Evolutionary conservation across 2,329 filamentous ascomycete genomes (phyloP), one percentile per base, ranked within the genome.

Genomic region (Saccharata proteae): DNA sequence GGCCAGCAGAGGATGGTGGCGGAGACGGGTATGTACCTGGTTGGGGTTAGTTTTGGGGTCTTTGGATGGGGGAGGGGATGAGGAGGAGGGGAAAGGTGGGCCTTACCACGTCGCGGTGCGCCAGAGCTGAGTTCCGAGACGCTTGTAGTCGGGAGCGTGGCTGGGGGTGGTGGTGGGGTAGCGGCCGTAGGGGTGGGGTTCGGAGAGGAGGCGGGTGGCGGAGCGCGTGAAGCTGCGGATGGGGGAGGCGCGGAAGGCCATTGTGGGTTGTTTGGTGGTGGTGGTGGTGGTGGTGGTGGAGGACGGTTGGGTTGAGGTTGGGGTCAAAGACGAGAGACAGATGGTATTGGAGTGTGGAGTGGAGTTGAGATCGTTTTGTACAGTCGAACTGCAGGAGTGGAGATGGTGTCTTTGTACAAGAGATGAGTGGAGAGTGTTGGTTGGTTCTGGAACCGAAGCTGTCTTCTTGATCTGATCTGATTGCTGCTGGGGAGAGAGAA

Each of bases 161-260:
- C 52, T 49, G 1, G 50, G 34, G 16, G 40, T 37, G 32, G 44
- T 41, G 2, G 45, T 31, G 1, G 52, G 49, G 37, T 47, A 48
- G 26, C 53, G 48, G 5, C 43, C 45, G 34, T 50, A 50, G 4
- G 53, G 53, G 39, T 55, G 53, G 2, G 51, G 46, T 30, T 57
- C 53, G 37, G 44, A 44, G 15, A 52, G 37, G 13, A 49, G 44
- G 31, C 40, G 42, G 40, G 49, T 47, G 40, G 53, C 42, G 41
- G 51, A 45, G 36, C 34, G 34, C 23, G 29, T 21, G 40, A 55
- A 47, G 34, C 40, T 27, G 37, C 48, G 46, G 31, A 41, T 40
- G 36, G 44, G 45, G 16, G 48, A 32, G 29, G 34, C 26, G 26
- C 29, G 30, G 34, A 32, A 29, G 12, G 27, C 18, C 32, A 35